phyloP scores from a whole-genome alignment of 768 basidiomycete species.

The Suillus bovinus region DNA sequence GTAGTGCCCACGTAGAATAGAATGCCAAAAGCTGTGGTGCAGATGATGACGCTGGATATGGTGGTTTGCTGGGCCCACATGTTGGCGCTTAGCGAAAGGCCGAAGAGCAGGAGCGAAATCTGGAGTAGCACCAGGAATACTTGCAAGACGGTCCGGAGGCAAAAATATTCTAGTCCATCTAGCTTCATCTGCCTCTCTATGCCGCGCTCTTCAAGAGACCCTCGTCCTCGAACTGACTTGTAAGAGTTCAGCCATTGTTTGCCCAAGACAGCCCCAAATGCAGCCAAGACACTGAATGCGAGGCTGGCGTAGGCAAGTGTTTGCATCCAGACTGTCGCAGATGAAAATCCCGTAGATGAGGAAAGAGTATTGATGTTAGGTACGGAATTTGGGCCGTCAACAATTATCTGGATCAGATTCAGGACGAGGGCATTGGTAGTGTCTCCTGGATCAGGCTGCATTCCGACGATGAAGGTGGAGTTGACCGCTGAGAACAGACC shows the following conservation, averaged over 20 bases:
- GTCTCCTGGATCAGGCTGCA: background rate
- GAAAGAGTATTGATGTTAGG: background rate
- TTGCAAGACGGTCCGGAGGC: background rate
- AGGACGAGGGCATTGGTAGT: background rate
- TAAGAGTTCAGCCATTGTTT: background rate
- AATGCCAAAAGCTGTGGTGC: background rate
- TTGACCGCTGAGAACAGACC: background rate
- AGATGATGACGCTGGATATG: no score
- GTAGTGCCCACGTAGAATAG: background rate
- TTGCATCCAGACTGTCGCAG: background rate
- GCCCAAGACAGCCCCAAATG: background rate
- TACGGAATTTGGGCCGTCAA: background rate
- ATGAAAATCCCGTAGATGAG: background rate
- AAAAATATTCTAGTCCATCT: background rate
- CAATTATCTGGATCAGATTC: background rate
- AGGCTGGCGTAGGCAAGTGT: background rate
- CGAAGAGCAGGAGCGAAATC: background rate
- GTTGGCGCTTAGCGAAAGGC: background rate
- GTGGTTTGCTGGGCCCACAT: background rate
- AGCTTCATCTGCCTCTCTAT: background rate
- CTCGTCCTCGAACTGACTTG: background rate
- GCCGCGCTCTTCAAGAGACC: background rate
- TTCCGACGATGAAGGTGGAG: background rate
- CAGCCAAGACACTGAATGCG: background rate
- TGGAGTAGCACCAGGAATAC: background rate